Percentiles rank a stretch among this genome's conserved stretches.
These are phyloP conservation scores for Verbascum thapsus DNA, from an alignment of 257 asterid species.

Conservation along the genomic window DNA sequence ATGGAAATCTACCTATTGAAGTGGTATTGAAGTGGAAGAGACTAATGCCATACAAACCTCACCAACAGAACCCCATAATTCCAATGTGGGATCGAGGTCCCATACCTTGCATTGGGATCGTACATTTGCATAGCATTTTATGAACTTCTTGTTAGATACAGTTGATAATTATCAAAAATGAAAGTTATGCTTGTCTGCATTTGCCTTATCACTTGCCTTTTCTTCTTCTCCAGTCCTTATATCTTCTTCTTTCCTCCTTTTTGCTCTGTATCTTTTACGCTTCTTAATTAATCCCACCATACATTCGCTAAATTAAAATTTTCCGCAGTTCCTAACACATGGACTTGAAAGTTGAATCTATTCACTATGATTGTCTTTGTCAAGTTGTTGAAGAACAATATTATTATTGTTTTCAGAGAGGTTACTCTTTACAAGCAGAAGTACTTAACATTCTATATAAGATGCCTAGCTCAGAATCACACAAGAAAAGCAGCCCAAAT, in stretches of 20 bases:
- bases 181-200: neutral
- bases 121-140: neutral
- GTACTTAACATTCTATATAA: neutral
- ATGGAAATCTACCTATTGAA: neutral
- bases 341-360: neutral
- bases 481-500: neutral
- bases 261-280: neutral
- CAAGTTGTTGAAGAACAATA: neutral
- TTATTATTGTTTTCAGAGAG: neutral
- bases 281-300: neutral
- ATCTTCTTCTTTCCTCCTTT: neutral
- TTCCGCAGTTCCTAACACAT: neutral
- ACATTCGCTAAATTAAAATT: neutral
- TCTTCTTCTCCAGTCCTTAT: neutral
- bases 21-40: no score
- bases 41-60: no score
- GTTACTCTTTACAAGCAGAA: neutral
- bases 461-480: neutral
- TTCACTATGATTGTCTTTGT: neutral
- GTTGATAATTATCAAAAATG: no score
- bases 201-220: slow-evolving; percentile 1
- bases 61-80: no score
- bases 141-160: neutral
- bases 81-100: no score
- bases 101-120: no score